A percentile compares a stretch with the other conserved stretches of the same genome.
These are phyloP conservation scores for Artemisia argyi DNA, from an alignment of 129 eudicot genomes.

Conservation along the genomic window DNA sequence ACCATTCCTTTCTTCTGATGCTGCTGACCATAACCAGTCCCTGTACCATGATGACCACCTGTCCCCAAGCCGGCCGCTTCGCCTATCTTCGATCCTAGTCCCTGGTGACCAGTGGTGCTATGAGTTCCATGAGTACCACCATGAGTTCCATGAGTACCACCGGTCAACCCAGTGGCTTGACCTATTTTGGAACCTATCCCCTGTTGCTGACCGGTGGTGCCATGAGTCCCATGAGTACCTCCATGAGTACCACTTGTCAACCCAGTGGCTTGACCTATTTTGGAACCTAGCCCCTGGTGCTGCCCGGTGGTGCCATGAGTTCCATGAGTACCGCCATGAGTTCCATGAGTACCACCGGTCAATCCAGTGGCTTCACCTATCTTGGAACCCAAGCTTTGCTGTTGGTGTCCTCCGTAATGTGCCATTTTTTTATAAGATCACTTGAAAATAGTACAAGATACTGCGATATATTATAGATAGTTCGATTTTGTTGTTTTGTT, in stretches of 20 bases:
- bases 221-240: neutral
- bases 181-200: conserved; percentile 10
- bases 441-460: neutral
- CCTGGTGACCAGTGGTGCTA: conserved; percentile 20
- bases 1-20: conserved; percentile 57
- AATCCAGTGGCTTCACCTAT: conserved; percentile 17
- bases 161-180: neutral
- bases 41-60: neutral
- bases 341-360: conserved; percentile 20
- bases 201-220: neutral
- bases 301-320: conserved; percentile 2
- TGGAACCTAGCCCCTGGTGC: conserved; percentile 1
- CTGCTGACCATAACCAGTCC: conserved; percentile 25
- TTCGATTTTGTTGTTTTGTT: neutral
- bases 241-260: neutral
- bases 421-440: conserved; percentile 44
- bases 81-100: conserved; percentile 1
- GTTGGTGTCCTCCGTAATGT: neutral
- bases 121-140: conserved; percentile 8
- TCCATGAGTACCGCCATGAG: neutral
- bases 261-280: neutral
- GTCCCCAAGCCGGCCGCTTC: neutral
- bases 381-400: conserved; percentile 18
- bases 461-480: neutral
- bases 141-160: conserved; percentile 9